A percentile compares a stretch with the other conserved stretches of the same genome.
Evolutionary conservation across 805 yeast genomes (phyloP).

Genomic region (Metschnikowia aberdeeniae): DNA sequence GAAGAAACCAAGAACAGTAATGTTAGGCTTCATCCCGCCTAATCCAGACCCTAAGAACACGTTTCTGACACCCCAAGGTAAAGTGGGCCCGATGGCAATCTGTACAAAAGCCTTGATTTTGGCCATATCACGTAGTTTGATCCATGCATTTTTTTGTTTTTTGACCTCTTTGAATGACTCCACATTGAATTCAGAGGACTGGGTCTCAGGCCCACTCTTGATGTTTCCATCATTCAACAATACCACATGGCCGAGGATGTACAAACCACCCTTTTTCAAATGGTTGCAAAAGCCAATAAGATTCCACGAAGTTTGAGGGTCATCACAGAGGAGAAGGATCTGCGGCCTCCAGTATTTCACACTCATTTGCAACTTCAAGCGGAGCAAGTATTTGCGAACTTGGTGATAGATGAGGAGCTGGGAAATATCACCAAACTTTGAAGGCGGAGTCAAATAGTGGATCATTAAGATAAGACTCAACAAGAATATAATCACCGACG

Average conservation of each 20-base stretch:
- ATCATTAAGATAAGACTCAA: slow-evolving; percentile 67
- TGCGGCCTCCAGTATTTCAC: slow-evolving; percentile 99
- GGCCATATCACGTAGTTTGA: slow-evolving; percentile 69
- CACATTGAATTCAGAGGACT: slow-evolving; percentile 27
- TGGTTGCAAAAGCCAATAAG: slow-evolving; percentile 90
- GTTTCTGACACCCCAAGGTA: slow-evolving; percentile 94
- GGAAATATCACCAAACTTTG: slow-evolving; percentile 97
- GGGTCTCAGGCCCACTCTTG: slow-evolving; percentile 3
- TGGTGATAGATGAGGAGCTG: slow-evolving; percentile 94
- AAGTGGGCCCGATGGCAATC: slow-evolving; percentile 77
- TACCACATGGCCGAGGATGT: slow-evolving; percentile 88
- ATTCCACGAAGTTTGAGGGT: slow-evolving; percentile 90
- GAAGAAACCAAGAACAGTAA: slow-evolving; percentile 86
- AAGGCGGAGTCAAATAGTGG: slow-evolving; percentile 90
- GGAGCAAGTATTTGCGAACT: slow-evolving; percentile 82
- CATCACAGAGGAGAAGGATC: slow-evolving; percentile 79
- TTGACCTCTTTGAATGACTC: slow-evolving; percentile 61
- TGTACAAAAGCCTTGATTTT: slow-evolving; percentile 92
- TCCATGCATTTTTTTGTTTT: slow-evolving; percentile 78
- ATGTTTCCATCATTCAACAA: slow-evolving; percentile 44
- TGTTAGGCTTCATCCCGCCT: slow-evolving; percentile 98
- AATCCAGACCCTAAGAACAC: slow-evolving; percentile 89
- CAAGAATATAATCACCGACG: slow-evolving; percentile 64
- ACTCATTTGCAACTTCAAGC: slow-evolving; percentile 79
- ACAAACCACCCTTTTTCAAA: slow-evolving; percentile 91